phyloP scores from a whole-genome alignment of 176 grass and related monocot species.

The Dactylis glomerata region DNA sequence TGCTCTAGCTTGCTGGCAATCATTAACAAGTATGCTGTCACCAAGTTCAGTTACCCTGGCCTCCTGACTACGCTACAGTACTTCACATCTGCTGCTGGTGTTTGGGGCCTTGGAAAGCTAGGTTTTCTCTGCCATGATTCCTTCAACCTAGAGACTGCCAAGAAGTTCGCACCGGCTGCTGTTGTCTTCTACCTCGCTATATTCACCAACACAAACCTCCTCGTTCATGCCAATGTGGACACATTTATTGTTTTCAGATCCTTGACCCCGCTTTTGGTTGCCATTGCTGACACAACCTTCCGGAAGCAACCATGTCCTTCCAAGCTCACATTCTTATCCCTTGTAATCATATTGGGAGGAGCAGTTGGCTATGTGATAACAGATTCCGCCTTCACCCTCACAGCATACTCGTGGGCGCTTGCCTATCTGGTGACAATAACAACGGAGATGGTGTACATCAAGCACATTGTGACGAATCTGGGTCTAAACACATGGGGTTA shows the following conservation, averaged over 20 bases:
- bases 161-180: conserved; percentile 74
- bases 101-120: conserved; percentile 76
- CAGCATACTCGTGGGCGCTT: conserved; percentile 76
- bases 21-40: conserved; percentile 91
- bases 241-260: conserved; percentile 88
- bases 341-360: conserved; percentile 69
- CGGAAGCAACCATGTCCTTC: conserved; percentile 79
- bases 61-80: conserved; percentile 74
- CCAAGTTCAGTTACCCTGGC: conserved; percentile 77
- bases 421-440: conserved; percentile 84
- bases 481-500: conserved; percentile 84
- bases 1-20: conserved; percentile 81
- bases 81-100: conserved; percentile 57
- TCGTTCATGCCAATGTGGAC: conserved; percentile 77
- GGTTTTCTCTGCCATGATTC: conserved; percentile 63
- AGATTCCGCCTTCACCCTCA: conserved; percentile 74
- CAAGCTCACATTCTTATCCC: conserved; percentile 75
- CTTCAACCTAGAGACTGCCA: conserved; percentile 73
- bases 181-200: conserved; percentile 84
- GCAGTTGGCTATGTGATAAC: conserved; percentile 80
- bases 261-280: conserved; percentile 76
- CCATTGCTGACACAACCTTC: conserved; percentile 74
- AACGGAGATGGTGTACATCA: conserved; percentile 92
- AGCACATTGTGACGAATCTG: conserved; percentile 73
- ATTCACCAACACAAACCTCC: conserved; percentile 91